Percentiles rank a stretch among this genome's conserved stretches.
Conservation (phyloP, 352 stramenopile species). For the Pythium vanterpoolii region DNA sequence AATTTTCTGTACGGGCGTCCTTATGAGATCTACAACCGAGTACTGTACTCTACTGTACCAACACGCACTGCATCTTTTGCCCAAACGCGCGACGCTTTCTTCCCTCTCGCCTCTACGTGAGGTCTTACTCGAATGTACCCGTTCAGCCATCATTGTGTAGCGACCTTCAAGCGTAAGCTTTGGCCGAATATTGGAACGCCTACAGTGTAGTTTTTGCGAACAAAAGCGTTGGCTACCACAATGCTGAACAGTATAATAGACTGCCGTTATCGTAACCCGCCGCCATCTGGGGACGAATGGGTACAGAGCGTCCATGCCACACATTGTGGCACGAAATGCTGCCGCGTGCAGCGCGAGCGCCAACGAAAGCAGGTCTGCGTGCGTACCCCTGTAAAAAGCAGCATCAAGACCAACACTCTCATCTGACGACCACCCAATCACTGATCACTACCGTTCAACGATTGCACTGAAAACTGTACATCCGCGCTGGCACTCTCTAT, state of each 20-base stretch:
- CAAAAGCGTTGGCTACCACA: too few relatives aligned
- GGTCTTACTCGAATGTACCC: neutral
- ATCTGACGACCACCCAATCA: neutral
- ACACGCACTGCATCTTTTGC: too few relatives aligned
- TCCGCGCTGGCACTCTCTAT: slow-evolving; percentile 6
- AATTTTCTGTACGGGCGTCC: too few relatives aligned
- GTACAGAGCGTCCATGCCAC: neutral
- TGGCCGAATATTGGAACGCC: too few relatives aligned
- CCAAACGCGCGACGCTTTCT: too few relatives aligned
- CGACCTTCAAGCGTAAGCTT: too few relatives aligned
- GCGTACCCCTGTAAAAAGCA: neutral
- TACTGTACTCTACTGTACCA: too few relatives aligned
- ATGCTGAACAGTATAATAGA: too few relatives aligned
- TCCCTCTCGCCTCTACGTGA: neutral
- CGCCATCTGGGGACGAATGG: neutral
- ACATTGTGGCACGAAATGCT: neutral
- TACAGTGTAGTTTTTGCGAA: too few relatives aligned
- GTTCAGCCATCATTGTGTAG: too few relatives aligned
- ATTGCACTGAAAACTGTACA: slow-evolving; percentile 8
- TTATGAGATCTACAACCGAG: too few relatives aligned
- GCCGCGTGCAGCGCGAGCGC: neutral
- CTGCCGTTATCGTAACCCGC: neutral
- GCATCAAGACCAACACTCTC: slow-evolving; percentile 6
- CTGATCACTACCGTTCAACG: neutral
- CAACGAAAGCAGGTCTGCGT: neutral